Evolutionary conservation across 139 green algal genomes (phyloP).

Genomic region (Chlamydomonas incerta): DNA sequence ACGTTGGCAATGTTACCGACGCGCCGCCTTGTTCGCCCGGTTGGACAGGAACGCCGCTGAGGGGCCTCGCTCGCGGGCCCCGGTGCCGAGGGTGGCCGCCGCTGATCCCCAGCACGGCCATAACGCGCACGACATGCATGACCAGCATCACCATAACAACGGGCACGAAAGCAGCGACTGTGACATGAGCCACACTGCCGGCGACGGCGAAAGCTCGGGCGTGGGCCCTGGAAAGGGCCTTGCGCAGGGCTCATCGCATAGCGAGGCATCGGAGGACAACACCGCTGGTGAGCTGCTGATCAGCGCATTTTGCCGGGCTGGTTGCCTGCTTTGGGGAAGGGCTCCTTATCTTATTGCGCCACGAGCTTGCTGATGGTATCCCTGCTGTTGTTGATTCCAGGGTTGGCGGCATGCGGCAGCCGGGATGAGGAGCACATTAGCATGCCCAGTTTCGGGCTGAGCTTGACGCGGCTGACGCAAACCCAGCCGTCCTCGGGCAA

Average conservation of each 20-base stretch:
- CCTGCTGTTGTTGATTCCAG: not conserved
- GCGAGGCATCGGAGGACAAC: slow-evolving; percentile 39
- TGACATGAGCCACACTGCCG: slow-evolving; percentile 23
- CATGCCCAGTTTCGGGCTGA: slow-evolving; percentile 18
- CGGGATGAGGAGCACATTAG: slow-evolving; percentile 15
- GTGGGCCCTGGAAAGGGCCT: slow-evolving; percentile 11
- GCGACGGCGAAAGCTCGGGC: slow-evolving; percentile 31
- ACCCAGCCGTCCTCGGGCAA: too few species aligned
- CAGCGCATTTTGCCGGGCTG: too few species aligned
- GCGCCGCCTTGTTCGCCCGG: too few species aligned
- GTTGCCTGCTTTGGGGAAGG: too few species aligned
- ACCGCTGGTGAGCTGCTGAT: not conserved
- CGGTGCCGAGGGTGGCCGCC: too few species aligned
- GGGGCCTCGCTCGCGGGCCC: too few species aligned
- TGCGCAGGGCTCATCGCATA: slow-evolving; percentile 5
- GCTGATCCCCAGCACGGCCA: not conserved
- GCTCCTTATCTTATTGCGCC: too few species aligned
- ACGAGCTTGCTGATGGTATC: too few species aligned
- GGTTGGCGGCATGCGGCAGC: not conserved
- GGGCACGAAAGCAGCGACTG: slow-evolving; percentile 15
- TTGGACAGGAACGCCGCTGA: too few species aligned
- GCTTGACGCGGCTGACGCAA: not conserved
- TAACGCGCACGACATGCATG: not conserved
- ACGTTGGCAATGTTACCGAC: too few species aligned
- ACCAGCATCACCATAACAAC: not conserved